Evolutionary conservation across 2,329 filamentous ascomycete genomes (phyloP).

Genomic region (Trichoderma hamatum): DNA sequence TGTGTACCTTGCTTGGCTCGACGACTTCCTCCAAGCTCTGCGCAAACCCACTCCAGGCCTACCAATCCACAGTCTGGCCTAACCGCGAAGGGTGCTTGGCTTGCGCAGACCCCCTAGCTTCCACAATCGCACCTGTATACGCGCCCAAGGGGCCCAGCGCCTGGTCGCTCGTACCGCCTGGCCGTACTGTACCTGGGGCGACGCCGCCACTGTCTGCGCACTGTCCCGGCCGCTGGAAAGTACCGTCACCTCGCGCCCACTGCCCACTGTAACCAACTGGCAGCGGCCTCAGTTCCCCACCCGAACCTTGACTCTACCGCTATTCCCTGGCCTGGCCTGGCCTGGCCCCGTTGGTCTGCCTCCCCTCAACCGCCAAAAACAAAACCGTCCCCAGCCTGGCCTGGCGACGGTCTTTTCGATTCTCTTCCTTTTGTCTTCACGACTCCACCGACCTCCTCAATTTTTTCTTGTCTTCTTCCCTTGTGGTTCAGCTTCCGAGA

Average conservation of each 20-base stretch:
- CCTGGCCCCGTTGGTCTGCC: slow-evolving; percentile 27
- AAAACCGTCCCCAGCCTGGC: slow-evolving; percentile 39
- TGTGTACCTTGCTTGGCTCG: not conserved
- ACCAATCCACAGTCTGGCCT: slow-evolving; percentile 24
- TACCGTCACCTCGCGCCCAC: slow-evolving; percentile 15
- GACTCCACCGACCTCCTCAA: slow-evolving; percentile 42
- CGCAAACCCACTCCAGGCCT: slow-evolving; percentile 17
- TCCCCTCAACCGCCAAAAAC: slow-evolving; percentile 40
- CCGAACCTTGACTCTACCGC: slow-evolving; percentile 34
- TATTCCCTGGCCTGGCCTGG: slow-evolving; percentile 38
- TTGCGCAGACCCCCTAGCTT: slow-evolving; percentile 10
- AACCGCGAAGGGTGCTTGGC: slow-evolving; percentile 25
- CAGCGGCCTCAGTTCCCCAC: slow-evolving; percentile 25
- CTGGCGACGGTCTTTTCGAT: slow-evolving; percentile 31
- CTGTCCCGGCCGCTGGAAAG: slow-evolving; percentile 16
- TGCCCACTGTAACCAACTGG: slow-evolving; percentile 26
- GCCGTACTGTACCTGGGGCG: not conserved
- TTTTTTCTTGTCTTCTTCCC: slow-evolving; percentile 28
- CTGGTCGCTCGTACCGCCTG: slow-evolving; percentile 1
- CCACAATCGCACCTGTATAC: not conserved
- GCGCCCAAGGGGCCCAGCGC: slow-evolving; percentile 7
- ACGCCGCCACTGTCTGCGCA: not conserved
- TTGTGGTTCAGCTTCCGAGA: slow-evolving; percentile 31
- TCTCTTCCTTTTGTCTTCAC: slow-evolving; percentile 38
- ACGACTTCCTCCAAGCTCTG: not conserved